Evolutionary conservation across 2,329 filamentous ascomycete species (phyloP).

Genomic region (Emergomyces pasteurianus): DNA sequence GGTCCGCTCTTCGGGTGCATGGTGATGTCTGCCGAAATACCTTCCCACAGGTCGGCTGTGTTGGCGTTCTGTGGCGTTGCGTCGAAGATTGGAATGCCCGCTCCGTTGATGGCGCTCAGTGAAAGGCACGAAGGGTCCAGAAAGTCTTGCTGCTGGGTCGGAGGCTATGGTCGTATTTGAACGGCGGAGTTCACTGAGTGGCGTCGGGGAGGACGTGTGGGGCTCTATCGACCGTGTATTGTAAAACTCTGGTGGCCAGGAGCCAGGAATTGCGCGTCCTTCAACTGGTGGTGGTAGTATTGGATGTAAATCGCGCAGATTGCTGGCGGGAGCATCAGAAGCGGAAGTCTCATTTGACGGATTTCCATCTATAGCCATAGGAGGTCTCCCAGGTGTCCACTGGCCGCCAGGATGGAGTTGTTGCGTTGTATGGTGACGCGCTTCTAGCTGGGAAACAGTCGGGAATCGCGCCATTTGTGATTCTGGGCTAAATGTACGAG

Average conservation of each 20-base stretch:
- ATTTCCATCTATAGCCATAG: background rate
- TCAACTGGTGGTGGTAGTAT: no score
- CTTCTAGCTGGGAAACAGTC: constrained; percentile 9
- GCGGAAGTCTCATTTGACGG: background rate
- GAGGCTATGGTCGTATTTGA: constrained; percentile 17
- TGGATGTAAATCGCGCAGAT: background rate
- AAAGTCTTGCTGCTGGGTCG: constrained; percentile 15
- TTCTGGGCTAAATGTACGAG: constrained; percentile 1
- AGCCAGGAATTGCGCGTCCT: background rate
- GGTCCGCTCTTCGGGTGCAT: background rate
- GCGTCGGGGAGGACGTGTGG: background rate
- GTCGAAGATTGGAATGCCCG: constrained; percentile 12
- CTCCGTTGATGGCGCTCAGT: background rate
- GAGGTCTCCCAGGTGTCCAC: background rate
- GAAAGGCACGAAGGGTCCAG: constrained; percentile 16
- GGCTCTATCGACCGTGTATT: background rate
- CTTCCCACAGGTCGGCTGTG: constrained; percentile 8
- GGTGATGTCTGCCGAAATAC: background rate
- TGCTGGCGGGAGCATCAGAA: background rate
- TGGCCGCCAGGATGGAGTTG: background rate
- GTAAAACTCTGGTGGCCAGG: constrained; percentile 1
- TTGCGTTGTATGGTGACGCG: background rate
- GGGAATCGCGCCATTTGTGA: constrained; percentile 9
- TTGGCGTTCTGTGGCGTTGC: constrained; percentile 19
- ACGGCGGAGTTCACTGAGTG: constrained; percentile 8